A percentile compares a stretch with the other conserved stretches of the same genome.
Evolutionary conservation across 1,139 yeast species (phyloP).

Genomic region (Lodderomyces jiufengensis): DNA sequence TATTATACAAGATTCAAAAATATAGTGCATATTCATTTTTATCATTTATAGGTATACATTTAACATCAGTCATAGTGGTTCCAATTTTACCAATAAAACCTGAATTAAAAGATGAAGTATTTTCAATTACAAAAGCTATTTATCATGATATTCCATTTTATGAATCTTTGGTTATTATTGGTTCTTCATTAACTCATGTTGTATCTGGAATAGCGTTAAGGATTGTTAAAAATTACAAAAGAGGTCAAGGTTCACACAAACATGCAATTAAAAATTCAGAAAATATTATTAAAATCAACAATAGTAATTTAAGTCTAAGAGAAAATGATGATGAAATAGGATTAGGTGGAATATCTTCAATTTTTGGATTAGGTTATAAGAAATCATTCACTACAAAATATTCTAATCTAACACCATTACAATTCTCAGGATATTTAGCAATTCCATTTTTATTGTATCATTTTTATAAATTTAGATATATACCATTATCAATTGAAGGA

Average conservation of each 20-base stretch:
- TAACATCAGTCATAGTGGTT: constrained; percentile 49
- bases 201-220: constrained; percentile 52
- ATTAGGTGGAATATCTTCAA: constrained; percentile 53
- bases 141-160: constrained; percentile 51
- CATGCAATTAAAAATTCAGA: constrained; percentile 3
- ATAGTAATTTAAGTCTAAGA: constrained; percentile 3
- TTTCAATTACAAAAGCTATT: constrained; percentile 59
- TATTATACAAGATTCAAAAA: constrained; percentile 40
- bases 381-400: constrained; percentile 41
- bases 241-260: constrained; percentile 17
- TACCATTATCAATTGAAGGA: constrained; percentile 56
- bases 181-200: constrained; percentile 49
- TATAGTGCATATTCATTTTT: constrained; percentile 61
- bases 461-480: constrained; percentile 41
- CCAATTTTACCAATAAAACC: constrained; percentile 46
- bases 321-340: constrained; percentile 45
- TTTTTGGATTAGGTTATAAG: constrained; percentile 53
- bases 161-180: constrained; percentile 48
- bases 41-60: constrained; percentile 57
- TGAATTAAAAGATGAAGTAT: constrained; percentile 48
- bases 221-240: constrained; percentile 15
- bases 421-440: constrained; percentile 58
- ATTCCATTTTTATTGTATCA: constrained; percentile 48
- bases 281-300: background rate
- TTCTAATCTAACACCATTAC: constrained; percentile 44